phyloP scores from a whole-genome alignment of 2,329 filamentous ascomycete species.

The Claviceps humidiphila region DNA sequence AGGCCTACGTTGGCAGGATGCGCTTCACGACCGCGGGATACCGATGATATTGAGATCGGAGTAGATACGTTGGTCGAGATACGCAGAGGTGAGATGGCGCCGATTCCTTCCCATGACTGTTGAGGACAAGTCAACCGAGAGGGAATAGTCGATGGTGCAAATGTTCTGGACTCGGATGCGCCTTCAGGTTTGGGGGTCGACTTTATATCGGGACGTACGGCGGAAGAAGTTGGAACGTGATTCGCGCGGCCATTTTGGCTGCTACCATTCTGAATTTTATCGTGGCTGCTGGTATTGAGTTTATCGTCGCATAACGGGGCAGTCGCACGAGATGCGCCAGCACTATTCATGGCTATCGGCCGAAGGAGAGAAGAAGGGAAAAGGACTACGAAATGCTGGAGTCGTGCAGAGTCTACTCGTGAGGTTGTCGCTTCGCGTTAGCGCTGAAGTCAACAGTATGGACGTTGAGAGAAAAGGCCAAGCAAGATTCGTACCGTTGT shows the following conservation, averaged over 20 bases:
- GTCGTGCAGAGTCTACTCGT: background rate
- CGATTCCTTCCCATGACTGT: constrained; percentile 5
- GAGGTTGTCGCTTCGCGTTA: background rate
- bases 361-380: background rate
- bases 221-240: constrained; percentile 5
- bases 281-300: background rate
- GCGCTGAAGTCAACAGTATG: background rate
- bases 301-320: constrained; percentile 15
- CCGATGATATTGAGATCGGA: constrained; percentile 8
- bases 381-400: background rate
- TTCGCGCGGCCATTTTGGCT: constrained; percentile 3
- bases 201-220: constrained; percentile 3
- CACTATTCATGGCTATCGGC: constrained; percentile 17
- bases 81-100: constrained; percentile 17
- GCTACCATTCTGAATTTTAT: background rate
- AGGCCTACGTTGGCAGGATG: constrained; percentile 22
- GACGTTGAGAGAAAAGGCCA: background rate
- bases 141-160: constrained; percentile 22
- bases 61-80: constrained; percentile 24
- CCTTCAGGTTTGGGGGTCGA: constrained; percentile 11
- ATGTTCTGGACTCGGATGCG: constrained; percentile 16
- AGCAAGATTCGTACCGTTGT: background rate
- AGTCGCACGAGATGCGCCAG: constrained; percentile 14
- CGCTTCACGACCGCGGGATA: constrained; percentile 16
- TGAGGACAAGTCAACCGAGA: constrained; percentile 7